Percentiles rank a stretch among this genome's conserved stretches.
Conservation (phyloP, 2,329 filamentous ascomycete genomes). For the Dactylellina drechsleri region DNA sequence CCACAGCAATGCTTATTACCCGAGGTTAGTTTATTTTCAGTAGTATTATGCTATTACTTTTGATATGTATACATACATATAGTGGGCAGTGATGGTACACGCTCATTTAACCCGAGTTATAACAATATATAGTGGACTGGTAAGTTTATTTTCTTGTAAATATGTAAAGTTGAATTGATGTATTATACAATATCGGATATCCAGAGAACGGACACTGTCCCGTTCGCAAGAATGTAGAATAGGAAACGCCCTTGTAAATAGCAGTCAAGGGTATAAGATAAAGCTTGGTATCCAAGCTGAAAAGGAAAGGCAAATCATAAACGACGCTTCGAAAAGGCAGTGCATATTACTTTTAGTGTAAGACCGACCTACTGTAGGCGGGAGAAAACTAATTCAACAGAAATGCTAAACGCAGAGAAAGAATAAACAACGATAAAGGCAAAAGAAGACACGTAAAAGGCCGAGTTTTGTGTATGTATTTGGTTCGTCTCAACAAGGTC, state of each 20-base stretch:
- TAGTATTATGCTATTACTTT: too few relatives aligned
- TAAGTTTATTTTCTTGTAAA: too few relatives aligned
- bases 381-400: neutral
- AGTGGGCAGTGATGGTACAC: too few relatives aligned
- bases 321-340: neutral
- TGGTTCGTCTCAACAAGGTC: constrained; percentile 53
- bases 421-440: constrained; percentile 9
- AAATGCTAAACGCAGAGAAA: constrained; percentile 4
- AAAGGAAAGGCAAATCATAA: neutral
- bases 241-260: neutral
- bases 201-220: constrained; percentile 7
- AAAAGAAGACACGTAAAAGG: neutral
- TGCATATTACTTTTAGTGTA: constrained; percentile 14
- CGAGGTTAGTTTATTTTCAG: too few relatives aligned
- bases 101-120: too few relatives aligned
- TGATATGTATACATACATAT: too few relatives aligned
- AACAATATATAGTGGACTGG: too few relatives aligned
- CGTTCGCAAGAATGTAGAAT: neutral
- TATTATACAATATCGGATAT: constrained; percentile 2
- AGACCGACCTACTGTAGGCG: neutral
- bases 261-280: neutral
- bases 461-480: constrained; percentile 18
- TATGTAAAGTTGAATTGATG: neutral
- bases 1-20: too few relatives aligned
- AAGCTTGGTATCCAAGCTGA: neutral